Conservation (phyloP, 2,329 filamentous ascomycete species). For the Clonostachys chloroleuca region DNA sequence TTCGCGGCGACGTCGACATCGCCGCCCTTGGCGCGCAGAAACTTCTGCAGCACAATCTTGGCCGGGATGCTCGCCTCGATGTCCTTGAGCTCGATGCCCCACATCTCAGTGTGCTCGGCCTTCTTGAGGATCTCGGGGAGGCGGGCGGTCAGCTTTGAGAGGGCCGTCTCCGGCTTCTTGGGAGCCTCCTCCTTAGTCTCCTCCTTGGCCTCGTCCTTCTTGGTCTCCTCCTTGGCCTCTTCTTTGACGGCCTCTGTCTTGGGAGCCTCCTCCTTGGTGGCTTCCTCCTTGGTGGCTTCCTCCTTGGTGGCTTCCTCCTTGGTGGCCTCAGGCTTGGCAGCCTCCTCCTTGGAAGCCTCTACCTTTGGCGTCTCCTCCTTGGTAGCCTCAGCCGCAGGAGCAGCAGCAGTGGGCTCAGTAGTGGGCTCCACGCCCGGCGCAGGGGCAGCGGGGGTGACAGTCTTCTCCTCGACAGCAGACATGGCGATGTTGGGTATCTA, state of each 20-base stretch:
- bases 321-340: slow-evolving; percentile 4
- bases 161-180: slow-evolving; percentile 20
- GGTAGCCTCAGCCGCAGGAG: slow-evolving; percentile 8
- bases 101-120: slow-evolving; percentile 72
- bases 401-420: background rate
- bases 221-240: slow-evolving; percentile 7
- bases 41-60: slow-evolving; percentile 86
- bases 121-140: slow-evolving; percentile 54
- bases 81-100: slow-evolving; percentile 66
- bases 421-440: background rate
- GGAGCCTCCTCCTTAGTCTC: background rate
- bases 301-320: slow-evolving; percentile 8
- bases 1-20: slow-evolving; percentile 69
- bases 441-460: background rate
- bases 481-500: background rate
- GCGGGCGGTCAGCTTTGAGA: slow-evolving; percentile 52
- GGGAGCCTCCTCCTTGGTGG: slow-evolving; percentile 4
- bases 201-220: slow-evolving; percentile 1
- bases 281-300: slow-evolving; percentile 7
- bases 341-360: slow-evolving; percentile 5
- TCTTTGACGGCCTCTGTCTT: slow-evolving; percentile 4
- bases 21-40: slow-evolving; percentile 82
- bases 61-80: slow-evolving; percentile 59
- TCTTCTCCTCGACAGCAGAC: background rate
- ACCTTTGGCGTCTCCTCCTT: slow-evolving; percentile 1